Conservation (phyloP, 2,329 filamentous ascomycete species). For the Ophiocordyceps robertsii region DNA sequence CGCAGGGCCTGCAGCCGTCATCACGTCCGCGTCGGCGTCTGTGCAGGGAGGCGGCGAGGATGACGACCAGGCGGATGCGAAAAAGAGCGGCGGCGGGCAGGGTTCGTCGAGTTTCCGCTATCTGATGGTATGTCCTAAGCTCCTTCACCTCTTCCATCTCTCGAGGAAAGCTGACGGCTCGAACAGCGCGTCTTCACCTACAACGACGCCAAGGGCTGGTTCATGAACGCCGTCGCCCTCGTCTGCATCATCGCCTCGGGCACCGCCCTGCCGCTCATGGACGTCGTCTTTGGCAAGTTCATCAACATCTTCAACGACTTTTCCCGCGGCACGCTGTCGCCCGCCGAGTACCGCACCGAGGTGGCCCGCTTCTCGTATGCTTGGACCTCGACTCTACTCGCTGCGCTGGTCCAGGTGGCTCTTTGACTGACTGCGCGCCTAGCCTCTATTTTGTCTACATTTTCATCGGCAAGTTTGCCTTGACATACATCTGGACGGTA, state of each 20-base stretch:
- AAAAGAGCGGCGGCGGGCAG: too few relatives aligned
- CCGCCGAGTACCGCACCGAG: constrained; percentile 32
- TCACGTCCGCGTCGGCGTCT: too few relatives aligned
- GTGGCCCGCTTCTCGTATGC: constrained; percentile 31
- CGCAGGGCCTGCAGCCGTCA: too few relatives aligned
- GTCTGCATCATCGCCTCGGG: constrained; percentile 23
- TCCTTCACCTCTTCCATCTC: too few relatives aligned
- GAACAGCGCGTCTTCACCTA: constrained; percentile 23
- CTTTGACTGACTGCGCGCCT: background rate
- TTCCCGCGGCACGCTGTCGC: constrained; percentile 27
- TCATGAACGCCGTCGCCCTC: constrained; percentile 20
- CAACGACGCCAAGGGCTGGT: constrained; percentile 23
- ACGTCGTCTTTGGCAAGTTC: constrained; percentile 41
- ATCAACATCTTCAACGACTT: constrained; percentile 45
- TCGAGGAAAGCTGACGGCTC: background rate
- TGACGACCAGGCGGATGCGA: too few relatives aligned
- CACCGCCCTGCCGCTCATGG: constrained; percentile 38
- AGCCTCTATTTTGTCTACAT: constrained; percentile 46
- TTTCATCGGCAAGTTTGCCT: constrained; percentile 37
- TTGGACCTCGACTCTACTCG: background rate
- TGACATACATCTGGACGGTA: constrained; percentile 40
- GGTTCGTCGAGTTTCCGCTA: too few relatives aligned
- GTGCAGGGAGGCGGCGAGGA: too few relatives aligned
- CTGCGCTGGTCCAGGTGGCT: background rate
- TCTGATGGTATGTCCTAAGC: too few relatives aligned